A percentile compares a stretch with the other conserved stretches of the same genome.
Conservation (phyloP, 2,329 filamentous ascomycete species). For the Penicillium sp. region DNA sequence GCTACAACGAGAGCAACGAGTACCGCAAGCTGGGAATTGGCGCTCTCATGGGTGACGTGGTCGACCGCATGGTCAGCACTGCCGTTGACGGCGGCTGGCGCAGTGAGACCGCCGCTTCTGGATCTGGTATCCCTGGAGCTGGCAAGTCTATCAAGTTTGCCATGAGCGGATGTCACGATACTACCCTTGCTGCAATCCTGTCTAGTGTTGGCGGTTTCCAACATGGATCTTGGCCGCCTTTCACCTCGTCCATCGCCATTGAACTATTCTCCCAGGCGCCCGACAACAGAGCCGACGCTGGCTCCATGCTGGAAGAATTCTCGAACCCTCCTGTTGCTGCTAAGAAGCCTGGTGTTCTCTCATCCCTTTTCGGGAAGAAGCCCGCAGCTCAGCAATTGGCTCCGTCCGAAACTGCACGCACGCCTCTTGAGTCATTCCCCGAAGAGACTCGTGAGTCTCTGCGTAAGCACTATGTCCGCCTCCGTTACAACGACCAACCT, state of each 20-base stretch:
- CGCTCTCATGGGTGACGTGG: constrained; percentile 79
- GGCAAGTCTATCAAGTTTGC: constrained; percentile 67
- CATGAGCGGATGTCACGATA: constrained; percentile 89
- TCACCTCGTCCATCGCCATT: constrained; percentile 87
- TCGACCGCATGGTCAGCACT: constrained; percentile 70
- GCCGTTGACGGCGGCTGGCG: constrained; percentile 63
- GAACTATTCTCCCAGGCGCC: constrained; percentile 75
- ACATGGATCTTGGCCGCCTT: constrained; percentile 80
- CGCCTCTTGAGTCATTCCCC: constrained; percentile 35
- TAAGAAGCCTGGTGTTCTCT: constrained; percentile 36
- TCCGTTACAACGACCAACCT: constrained; percentile 87
- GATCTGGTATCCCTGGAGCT: constrained; percentile 45
- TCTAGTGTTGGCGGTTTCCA: constrained; percentile 79
- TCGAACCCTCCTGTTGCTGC: constrained; percentile 27
- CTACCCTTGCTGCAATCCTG: constrained; percentile 81
- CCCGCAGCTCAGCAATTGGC: constrained; percentile 16
- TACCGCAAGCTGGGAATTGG: constrained; percentile 92
- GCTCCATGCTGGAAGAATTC: constrained; percentile 30
- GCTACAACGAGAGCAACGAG: constrained; percentile 81
- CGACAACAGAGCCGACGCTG: constrained; percentile 17
- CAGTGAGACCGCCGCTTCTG: constrained; percentile 55
- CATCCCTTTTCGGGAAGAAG: constrained; percentile 32
- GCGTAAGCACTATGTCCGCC: constrained; percentile 79
- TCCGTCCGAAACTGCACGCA: constrained; percentile 39
- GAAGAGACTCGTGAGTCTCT: constrained; percentile 32